phyloP scores from a whole-genome alignment of 495 filamentous ascomycete genomes.

The Cryomyces antarcticus region DNA sequence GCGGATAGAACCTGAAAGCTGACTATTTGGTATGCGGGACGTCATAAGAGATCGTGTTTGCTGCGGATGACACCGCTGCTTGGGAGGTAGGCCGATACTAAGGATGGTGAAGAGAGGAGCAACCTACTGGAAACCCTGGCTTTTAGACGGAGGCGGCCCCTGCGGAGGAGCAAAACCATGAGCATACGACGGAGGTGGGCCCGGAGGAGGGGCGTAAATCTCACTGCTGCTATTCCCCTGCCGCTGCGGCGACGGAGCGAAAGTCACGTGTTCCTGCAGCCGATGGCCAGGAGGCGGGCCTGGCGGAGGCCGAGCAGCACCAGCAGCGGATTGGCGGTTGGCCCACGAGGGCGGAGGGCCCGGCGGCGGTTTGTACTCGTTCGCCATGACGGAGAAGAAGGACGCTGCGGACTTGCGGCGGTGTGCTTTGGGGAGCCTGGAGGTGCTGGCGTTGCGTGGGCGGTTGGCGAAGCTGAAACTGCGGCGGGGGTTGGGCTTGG shows the following conservation, averaged over 20 bases:
- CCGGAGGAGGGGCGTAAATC: slow-evolving; percentile 9
- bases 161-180: slow-evolving; percentile 6
- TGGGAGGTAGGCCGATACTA: background rate
- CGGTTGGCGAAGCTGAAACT: slow-evolving; percentile 2
- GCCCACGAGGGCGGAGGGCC: slow-evolving; percentile 1
- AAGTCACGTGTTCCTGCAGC: slow-evolving; percentile 5
- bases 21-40: no score
- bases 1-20: no score
- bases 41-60: no score
- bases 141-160: slow-evolving; percentile 9
- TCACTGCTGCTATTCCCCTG: background rate
- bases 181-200: slow-evolving; percentile 9
- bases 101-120: no score
- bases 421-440: background rate
- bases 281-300: slow-evolving; percentile 11
- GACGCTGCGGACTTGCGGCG: background rate
- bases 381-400: background rate
- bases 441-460: background rate
- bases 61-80: background rate
- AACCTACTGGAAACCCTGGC: no score
- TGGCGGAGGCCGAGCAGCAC: slow-evolving; percentile 7
- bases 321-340: background rate
- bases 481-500: background rate
- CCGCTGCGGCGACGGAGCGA: slow-evolving; percentile 5
- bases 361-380: slow-evolving; percentile 13